These are phyloP conservation scores for Corylus heterophylla DNA, from an alignment of 306 rosid genomes.

Conservation along the genomic window DNA sequence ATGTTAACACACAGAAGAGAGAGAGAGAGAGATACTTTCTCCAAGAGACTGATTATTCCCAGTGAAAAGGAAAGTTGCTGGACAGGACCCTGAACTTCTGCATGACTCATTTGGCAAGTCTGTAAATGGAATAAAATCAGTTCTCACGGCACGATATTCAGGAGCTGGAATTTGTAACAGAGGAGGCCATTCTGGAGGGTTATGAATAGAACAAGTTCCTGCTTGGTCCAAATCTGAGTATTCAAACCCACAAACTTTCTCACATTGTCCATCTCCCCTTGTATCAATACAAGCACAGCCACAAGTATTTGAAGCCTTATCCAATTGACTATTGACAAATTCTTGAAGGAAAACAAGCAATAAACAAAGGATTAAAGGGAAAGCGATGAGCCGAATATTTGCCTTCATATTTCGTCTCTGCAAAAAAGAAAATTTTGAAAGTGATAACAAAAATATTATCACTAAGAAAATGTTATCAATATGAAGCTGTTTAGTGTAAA, in stretches of 20 bases:
- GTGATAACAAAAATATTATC: not conserved
- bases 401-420: slow-evolving; percentile 74
- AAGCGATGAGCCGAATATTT: slow-evolving; percentile 58
- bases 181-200: slow-evolving; percentile 81
- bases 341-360: slow-evolving; percentile 61
- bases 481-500: not conserved
- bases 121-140: slow-evolving; percentile 36
- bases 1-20: not conserved
- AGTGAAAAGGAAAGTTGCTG: slow-evolving; percentile 67
- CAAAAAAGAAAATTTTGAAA: slow-evolving; percentile 3
- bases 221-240: slow-evolving; percentile 72
- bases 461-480: not conserved
- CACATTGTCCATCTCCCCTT: slow-evolving; percentile 45
- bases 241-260: slow-evolving; percentile 56
- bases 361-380: slow-evolving; percentile 59
- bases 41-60: slow-evolving; percentile 73
- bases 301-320: slow-evolving; percentile 64
- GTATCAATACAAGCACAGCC: slow-evolving; percentile 57
- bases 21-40: slow-evolving; percentile 41
- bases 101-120: slow-evolving; percentile 72
- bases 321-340: slow-evolving; percentile 46
- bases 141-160: slow-evolving; percentile 57
- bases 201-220: slow-evolving; percentile 44
- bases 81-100: slow-evolving; percentile 67
- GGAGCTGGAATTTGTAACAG: slow-evolving; percentile 72